Evolutionary conservation across 2,329 filamentous ascomycete species (phyloP).

Genomic region (Aspergillus clavatus): DNA sequence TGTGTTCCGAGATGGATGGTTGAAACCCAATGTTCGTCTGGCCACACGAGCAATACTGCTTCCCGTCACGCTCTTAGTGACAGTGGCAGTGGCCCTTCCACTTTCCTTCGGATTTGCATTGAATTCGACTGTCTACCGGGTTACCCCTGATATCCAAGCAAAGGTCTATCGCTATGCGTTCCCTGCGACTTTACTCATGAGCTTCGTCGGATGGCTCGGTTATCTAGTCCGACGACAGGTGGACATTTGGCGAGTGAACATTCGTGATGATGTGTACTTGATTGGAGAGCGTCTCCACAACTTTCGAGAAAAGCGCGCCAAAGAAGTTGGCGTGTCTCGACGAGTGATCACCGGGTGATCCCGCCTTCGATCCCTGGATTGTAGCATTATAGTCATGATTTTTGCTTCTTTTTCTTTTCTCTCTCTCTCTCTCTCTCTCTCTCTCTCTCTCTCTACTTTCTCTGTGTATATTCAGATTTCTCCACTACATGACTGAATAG

Average conservation of each 20-base stretch:
- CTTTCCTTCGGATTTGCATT: slow-evolving; percentile 53
- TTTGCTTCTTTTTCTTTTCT: background rate
- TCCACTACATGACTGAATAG: background rate
- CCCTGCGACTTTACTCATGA: slow-evolving; percentile 56
- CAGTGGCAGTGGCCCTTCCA: slow-evolving; percentile 60
- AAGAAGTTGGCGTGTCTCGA: slow-evolving; percentile 35
- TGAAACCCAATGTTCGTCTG: slow-evolving; percentile 71
- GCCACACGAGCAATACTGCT: slow-evolving; percentile 85
- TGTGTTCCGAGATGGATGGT: slow-evolving; percentile 68
- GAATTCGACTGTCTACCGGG: slow-evolving; percentile 41
- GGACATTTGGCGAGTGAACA: slow-evolving; percentile 70
- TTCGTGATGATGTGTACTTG: slow-evolving; percentile 91
- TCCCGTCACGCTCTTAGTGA: slow-evolving; percentile 61
- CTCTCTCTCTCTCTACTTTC: background rate
- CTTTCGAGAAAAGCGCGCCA: slow-evolving; percentile 61
- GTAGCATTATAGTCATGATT: background rate
- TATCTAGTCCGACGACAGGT: slow-evolving; percentile 51
- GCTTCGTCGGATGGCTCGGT: slow-evolving; percentile 46
- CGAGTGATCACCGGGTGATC: slow-evolving; percentile 35
- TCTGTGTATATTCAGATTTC: background rate
- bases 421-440: background rate
- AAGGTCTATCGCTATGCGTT: slow-evolving; percentile 66
- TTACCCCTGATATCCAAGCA: slow-evolving; percentile 29
- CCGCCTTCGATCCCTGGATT: slow-evolving; percentile 5
- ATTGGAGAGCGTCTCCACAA: slow-evolving; percentile 95